Conservation (phyloP, 441 rosid species). For the Adansonia madagascariensis region DNA sequence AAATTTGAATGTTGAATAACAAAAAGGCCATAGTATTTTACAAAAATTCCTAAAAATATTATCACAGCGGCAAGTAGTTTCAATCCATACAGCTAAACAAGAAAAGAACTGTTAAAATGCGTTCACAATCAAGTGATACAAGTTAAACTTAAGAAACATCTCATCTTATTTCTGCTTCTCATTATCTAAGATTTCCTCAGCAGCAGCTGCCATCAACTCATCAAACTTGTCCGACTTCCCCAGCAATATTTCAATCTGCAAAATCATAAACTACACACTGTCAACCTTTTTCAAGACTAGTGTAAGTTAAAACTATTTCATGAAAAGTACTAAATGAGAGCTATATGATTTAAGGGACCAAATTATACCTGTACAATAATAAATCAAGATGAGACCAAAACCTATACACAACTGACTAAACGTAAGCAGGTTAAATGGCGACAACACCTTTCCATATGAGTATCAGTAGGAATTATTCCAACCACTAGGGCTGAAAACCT, state of each 20-base stretch:
- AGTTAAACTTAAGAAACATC: slow-evolving; percentile 39
- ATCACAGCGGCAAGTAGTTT: too few relatives aligned
- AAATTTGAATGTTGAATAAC: slow-evolving; percentile 33
- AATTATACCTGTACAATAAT: background rate
- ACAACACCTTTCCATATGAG: background rate
- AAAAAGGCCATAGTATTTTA: slow-evolving; percentile 16
- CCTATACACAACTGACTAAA: background rate
- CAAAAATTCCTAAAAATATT: slow-evolving; percentile 33
- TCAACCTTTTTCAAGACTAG: background rate
- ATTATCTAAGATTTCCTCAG: slow-evolving; percentile 47
- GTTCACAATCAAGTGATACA: background rate
- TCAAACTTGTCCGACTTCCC: slow-evolving; percentile 70
- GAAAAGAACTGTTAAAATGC: slow-evolving; percentile 12
- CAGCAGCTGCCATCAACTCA: slow-evolving; percentile 47
- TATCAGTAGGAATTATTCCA: too few relatives aligned
- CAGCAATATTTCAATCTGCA: slow-evolving; percentile 63
- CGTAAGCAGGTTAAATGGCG: background rate
- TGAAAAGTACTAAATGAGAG: background rate
- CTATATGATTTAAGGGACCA: background rate
- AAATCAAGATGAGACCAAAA: background rate
- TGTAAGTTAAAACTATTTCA: background rate
- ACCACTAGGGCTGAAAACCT: background rate
- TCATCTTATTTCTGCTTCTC: slow-evolving; percentile 56
- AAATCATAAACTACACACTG: background rate
- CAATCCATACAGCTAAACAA: too few relatives aligned